These are phyloP conservation scores for Camellia granthamiana DNA, from an alignment of 148 eudicot genomes.

Conservation along the genomic window DNA sequence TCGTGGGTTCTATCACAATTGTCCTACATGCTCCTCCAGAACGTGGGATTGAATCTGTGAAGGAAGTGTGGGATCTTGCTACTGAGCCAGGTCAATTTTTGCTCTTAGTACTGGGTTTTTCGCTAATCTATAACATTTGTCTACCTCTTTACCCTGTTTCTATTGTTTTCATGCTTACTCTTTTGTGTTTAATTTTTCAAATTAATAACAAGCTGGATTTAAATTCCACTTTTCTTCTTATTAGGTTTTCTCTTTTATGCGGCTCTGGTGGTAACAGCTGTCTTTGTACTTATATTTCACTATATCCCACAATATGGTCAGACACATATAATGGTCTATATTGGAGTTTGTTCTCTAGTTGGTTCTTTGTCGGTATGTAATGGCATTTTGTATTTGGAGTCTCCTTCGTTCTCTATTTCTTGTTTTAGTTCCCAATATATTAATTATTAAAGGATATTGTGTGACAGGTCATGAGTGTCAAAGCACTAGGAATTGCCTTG, in stretches of 20 bases:
- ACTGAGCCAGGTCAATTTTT: conserved; percentile 67
- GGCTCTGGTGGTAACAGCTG: conserved; percentile 49
- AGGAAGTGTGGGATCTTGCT: conserved; percentile 79
- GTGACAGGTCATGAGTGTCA: conserved; percentile 85
- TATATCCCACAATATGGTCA: conserved; percentile 70
- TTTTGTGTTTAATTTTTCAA: not conserved
- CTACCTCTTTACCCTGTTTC: not conserved
- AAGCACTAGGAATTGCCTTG: conserved; percentile 81
- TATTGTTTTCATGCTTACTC: not conserved
- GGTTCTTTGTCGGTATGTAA: conserved; percentile 78
- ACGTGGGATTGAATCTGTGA: conserved; percentile 64
- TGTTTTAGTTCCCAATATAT: conserved; percentile 3
- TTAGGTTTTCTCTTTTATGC: conserved; percentile 78
- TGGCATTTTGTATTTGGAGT: conserved; percentile 8
- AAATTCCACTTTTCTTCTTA: conserved; percentile 11
- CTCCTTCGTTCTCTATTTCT: not conserved
- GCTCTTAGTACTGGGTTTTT: not conserved
- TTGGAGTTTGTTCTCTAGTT: conserved; percentile 79
- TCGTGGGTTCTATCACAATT: conserved; percentile 79
- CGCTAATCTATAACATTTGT: not conserved
- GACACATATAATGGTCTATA: conserved; percentile 72
- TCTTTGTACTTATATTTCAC: conserved; percentile 58
- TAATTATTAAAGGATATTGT: conserved; percentile 9
- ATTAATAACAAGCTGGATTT: not conserved
- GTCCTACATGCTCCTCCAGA: conserved; percentile 89